Evolutionary conservation across 2,329 filamentous ascomycete species (phyloP).

Genomic region (Aureobasidium sp.): DNA sequence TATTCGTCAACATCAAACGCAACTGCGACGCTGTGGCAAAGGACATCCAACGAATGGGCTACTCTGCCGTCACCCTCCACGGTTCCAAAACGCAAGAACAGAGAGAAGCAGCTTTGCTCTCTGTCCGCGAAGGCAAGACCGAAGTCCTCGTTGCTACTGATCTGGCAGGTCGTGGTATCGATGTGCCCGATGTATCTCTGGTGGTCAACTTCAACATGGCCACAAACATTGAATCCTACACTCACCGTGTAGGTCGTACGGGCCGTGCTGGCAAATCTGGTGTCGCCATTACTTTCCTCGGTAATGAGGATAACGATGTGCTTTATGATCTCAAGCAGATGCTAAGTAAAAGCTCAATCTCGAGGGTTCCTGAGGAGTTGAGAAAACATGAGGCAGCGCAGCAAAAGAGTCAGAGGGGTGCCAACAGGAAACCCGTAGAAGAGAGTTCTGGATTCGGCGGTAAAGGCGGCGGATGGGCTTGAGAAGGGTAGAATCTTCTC

Average conservation of each 20-base stretch:
- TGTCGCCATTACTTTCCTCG: conserved; percentile 92
- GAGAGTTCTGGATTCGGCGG: conserved; percentile 31
- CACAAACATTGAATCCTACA: conserved; percentile 84
- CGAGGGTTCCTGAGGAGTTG: conserved; percentile 84
- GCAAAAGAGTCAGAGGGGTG: conserved; percentile 61
- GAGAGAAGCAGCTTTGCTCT: conserved; percentile 82
- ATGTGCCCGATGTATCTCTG: conserved; percentile 86
- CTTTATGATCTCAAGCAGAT: conserved; percentile 93
- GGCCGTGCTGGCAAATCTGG: conserved; percentile 96
- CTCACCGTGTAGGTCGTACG: conserved; percentile 91
- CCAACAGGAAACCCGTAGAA: conserved; percentile 27
- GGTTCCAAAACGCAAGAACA: conserved; percentile 97
- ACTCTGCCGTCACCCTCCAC: conserved; percentile 82
- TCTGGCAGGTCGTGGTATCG: conserved; percentile 92
- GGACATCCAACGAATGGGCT: conserved; percentile 91
- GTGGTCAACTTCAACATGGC: conserved; percentile 99
- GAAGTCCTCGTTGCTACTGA: conserved; percentile 94
- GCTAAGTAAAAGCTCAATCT: conserved; percentile 81
- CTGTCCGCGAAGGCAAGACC: conserved; percentile 71
- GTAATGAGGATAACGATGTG: conserved; percentile 80
- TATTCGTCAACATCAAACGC: conserved; percentile 99
- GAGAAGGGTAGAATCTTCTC: background rate
- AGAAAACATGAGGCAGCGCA: conserved; percentile 86
- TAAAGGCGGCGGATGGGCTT: conserved; percentile 29
- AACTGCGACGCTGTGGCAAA: conserved; percentile 94